A percentile compares a stretch with the other conserved stretches of the same genome.
Conservation (phyloP, 1,284 basidiomycete genomes). For the Pulchroboletus neoregius region DNA sequence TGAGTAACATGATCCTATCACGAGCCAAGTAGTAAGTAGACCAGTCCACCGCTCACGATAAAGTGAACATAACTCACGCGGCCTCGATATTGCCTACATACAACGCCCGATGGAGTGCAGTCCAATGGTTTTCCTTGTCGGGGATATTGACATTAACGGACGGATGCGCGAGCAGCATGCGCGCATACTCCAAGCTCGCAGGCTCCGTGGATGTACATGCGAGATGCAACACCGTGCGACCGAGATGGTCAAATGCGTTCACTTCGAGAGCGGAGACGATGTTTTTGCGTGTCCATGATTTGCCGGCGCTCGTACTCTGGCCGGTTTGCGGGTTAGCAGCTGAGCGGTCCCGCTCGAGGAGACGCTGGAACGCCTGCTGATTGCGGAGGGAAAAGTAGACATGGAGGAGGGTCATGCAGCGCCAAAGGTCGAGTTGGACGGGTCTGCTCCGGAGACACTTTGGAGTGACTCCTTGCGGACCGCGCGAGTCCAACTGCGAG, state of each 20-base stretch:
- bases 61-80: slow-evolving; percentile 45
- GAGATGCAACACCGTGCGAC: slow-evolving; percentile 83
- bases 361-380: slow-evolving; percentile 78
- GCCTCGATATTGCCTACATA: slow-evolving; percentile 83
- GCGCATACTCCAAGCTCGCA: slow-evolving; percentile 75
- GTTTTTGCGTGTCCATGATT: slow-evolving; percentile 60
- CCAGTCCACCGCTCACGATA: neutral
- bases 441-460: slow-evolving; percentile 24
- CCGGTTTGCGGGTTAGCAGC: slow-evolving; percentile 26
- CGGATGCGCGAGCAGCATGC: slow-evolving; percentile 77
- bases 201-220: slow-evolving; percentile 60
- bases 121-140: slow-evolving; percentile 89
- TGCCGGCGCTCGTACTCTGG: slow-evolving; percentile 51
- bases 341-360: slow-evolving; percentile 51
- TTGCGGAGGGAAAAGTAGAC: slow-evolving; percentile 72
- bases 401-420: slow-evolving; percentile 79
- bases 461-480: slow-evolving; percentile 28
- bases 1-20: slow-evolving; percentile 68
- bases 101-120: slow-evolving; percentile 86
- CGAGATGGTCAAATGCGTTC: slow-evolving; percentile 70
- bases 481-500: slow-evolving; percentile 16
- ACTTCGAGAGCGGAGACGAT: slow-evolving; percentile 51
- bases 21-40: slow-evolving; percentile 9
- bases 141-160: slow-evolving; percentile 76
- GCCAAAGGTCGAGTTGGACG: slow-evolving; percentile 17